These are phyloP conservation scores for Talaromyces sp. DNA, from an alignment of 2,329 filamentous ascomycete genomes.

Conservation along the genomic window DNA sequence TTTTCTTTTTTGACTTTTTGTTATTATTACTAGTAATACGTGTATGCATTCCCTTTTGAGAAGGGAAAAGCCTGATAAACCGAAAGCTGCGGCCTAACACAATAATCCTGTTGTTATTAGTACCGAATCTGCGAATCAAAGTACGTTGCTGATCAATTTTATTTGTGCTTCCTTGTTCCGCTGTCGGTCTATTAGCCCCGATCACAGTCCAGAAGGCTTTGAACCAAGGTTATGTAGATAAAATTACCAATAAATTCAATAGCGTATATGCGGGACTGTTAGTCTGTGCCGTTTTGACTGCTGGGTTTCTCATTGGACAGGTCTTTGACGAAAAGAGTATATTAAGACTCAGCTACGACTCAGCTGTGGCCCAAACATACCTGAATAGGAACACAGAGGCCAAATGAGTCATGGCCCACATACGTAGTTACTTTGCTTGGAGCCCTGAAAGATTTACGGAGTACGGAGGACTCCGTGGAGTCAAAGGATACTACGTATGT, in stretches of 20 bases:
- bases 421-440: no score
- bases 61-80: neutral
- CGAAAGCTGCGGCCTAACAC: neutral
- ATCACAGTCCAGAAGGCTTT: neutral
- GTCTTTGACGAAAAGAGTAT: no score
- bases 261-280: no score
- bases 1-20: neutral
- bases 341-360: no score
- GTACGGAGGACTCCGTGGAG: no score
- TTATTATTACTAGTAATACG: neutral
- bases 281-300: no score
- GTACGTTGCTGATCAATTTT: neutral
- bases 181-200: neutral
- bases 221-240: neutral
- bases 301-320: no score
- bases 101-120: neutral
- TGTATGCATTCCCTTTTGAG: neutral
- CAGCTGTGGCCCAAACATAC: neutral
- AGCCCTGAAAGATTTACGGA: neutral
- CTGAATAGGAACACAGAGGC: neutral
- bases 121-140: no score
- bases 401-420: neutral
- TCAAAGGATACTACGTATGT: neutral
- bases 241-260: neutral
- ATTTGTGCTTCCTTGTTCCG: neutral